Conservation (phyloP, 768 basidiomycete species). For the Rhodocollybia butyracea region DNA sequence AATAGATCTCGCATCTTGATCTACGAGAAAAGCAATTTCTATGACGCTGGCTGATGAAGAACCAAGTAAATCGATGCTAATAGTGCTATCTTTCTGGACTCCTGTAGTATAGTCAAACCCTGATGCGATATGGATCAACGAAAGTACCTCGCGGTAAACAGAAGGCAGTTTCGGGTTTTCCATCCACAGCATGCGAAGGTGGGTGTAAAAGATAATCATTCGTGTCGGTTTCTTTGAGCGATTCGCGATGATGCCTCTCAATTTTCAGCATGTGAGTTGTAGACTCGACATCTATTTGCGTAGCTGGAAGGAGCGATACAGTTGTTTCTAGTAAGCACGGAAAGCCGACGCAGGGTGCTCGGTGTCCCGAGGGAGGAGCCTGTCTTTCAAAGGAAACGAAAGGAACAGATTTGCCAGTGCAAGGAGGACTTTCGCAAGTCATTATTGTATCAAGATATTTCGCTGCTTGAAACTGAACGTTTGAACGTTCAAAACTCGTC, state of each 20-base stretch:
- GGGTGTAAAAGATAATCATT: constrained; percentile 41
- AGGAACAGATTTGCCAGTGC: constrained; percentile 12
- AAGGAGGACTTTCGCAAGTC: constrained; percentile 1
- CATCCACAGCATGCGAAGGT: constrained; percentile 56
- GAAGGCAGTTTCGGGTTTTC: constrained; percentile 45
- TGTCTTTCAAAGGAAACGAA: constrained; percentile 22
- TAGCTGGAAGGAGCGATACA: constrained; percentile 39
- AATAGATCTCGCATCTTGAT: constrained; percentile 17
- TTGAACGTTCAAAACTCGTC: too few species aligned
- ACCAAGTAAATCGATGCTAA: constrained; percentile 24
- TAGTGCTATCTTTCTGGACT: constrained; percentile 25
- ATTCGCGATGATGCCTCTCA: constrained; percentile 30
- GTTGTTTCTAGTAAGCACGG: constrained; percentile 52
- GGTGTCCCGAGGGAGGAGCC: constrained; percentile 14
- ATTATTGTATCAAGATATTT: constrained; percentile 38
- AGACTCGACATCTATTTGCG: constrained; percentile 8
- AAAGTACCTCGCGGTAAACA: constrained; percentile 41
- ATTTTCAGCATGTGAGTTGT: constrained; percentile 40
- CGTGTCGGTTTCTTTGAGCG: constrained; percentile 30
- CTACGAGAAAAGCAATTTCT: constrained; percentile 27
- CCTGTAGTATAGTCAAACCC: constrained; percentile 14
- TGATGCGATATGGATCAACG: constrained; percentile 24
- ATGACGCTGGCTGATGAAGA: neutral
- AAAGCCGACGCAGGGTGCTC: constrained; percentile 40
- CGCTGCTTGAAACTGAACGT: too few species aligned